These are phyloP conservation scores for Rhodosporidiobolus odoratus DNA, from an alignment of 768 basidiomycete genomes.

Conservation along the genomic window DNA sequence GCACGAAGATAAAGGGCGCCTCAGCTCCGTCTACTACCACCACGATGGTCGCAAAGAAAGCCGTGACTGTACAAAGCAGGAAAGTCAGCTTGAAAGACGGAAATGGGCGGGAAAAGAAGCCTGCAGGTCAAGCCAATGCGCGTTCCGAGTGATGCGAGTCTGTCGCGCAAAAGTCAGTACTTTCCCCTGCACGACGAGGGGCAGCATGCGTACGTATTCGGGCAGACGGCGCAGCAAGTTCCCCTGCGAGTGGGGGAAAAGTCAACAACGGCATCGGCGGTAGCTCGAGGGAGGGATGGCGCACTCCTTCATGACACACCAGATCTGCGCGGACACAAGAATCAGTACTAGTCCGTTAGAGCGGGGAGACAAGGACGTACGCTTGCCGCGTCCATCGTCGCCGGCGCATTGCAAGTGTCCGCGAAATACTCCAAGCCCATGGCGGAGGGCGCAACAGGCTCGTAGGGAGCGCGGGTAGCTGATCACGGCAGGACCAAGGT, in stretches of 20 bases:
- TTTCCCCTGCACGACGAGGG: not conserved
- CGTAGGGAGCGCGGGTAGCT: not conserved
- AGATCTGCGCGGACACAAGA: not conserved
- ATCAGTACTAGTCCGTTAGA: not conserved
- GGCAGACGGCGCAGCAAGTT: conserved; percentile 18
- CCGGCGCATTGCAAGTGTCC: not conserved
- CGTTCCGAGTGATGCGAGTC: conserved; percentile 9
- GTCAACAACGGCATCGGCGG: not conserved
- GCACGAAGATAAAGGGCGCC: conserved; percentile 22
- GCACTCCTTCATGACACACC: conserved; percentile 20
- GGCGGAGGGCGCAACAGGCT: not conserved
- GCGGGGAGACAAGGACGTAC: not conserved
- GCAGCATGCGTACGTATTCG: conserved; percentile 1
- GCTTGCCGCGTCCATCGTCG: not conserved
- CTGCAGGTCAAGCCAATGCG: conserved; percentile 11
- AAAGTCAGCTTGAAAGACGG: not conserved
- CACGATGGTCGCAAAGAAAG: conserved; percentile 25
- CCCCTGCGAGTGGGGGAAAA: not conserved
- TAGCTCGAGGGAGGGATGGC: not conserved
- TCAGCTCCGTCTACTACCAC: conserved; percentile 13
- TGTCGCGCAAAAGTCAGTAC: not conserved
- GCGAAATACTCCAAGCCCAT: conserved; percentile 21
- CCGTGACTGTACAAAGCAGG: not conserved
- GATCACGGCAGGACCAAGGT: no score
- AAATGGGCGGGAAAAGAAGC: not conserved